Percentiles rank a stretch among this genome's conserved stretches.
These are phyloP conservation scores for Puccinia horiana DNA, from an alignment of 1,284 basidiomycete genomes.

Conservation along the genomic window DNA sequence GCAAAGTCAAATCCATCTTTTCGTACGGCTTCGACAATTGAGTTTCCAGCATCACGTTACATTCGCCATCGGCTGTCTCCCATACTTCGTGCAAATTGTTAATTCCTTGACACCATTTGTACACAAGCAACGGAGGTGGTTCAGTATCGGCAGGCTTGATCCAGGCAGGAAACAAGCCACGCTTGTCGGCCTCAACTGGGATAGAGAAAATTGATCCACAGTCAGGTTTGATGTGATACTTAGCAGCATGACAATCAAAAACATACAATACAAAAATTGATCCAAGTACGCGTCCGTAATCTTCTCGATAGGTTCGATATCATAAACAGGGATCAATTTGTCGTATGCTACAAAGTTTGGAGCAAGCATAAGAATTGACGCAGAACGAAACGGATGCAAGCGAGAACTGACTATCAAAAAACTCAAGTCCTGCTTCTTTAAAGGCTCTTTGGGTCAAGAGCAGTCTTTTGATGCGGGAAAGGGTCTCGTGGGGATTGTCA, in stretches of 20 bases:
- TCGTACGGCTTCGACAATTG: constrained; percentile 93
- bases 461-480: constrained; percentile 93
- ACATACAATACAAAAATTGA: constrained; percentile 70
- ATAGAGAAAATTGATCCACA: not conserved
- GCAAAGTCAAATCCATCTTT: constrained; percentile 90
- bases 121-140: constrained; percentile 90
- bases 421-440: constrained; percentile 89
- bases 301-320: constrained; percentile 97
- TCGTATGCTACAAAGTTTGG: constrained; percentile 66
- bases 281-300: constrained; percentile 77
- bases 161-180: constrained; percentile 93
- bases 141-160: constrained; percentile 96
- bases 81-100: constrained; percentile 91
- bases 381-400: not conserved
- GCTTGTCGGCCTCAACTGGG: constrained; percentile 78
- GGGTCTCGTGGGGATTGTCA: constrained; percentile 70
- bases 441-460: constrained; percentile 92
- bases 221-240: not conserved
- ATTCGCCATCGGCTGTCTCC: constrained; percentile 95
- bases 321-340: constrained; percentile 95
- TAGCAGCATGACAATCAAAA: constrained; percentile 63
- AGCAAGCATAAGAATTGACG: constrained; percentile 54
- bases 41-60: constrained; percentile 96
- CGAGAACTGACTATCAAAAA: constrained; percentile 59
- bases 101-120: constrained; percentile 95